phyloP scores from a whole-genome alignment of 106 monocot species.

The Allium cepa region DNA sequence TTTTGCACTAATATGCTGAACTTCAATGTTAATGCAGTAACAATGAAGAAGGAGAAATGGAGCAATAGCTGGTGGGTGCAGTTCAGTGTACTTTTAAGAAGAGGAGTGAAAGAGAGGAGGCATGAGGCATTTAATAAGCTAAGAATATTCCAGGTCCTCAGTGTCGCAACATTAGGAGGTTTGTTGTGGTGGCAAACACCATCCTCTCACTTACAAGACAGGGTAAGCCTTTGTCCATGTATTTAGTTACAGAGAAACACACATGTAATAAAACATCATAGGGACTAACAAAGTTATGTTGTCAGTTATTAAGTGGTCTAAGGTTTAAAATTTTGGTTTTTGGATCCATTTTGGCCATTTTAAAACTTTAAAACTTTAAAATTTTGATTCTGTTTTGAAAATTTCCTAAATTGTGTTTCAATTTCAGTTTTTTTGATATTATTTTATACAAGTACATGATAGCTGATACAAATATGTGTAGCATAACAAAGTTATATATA shows the following conservation, averaged over 20 bases:
- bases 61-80: slow-evolving; percentile 55
- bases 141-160: slow-evolving; percentile 44
- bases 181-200: slow-evolving; percentile 59
- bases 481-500: neutral
- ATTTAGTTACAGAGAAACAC: neutral
- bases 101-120: slow-evolving; percentile 52
- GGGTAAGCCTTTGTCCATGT: slow-evolving; percentile 16
- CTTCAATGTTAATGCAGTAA: neutral
- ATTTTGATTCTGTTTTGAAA: neutral
- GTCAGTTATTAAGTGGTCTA: neutral
- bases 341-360: neutral
- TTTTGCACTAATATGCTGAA: neutral
- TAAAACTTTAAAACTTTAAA: neutral
- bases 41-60: slow-evolving; percentile 30
- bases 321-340: no score
- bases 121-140: slow-evolving; percentile 56
- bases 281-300: neutral
- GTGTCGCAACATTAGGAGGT: slow-evolving; percentile 44
- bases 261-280: neutral
- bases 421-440: neutral
- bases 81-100: slow-evolving; percentile 38
- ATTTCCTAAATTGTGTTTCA: no score
- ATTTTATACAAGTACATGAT: neutral
- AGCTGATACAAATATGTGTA: neutral
- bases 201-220: slow-evolving; percentile 38